Evolutionary conservation across 2,329 filamentous ascomycete genomes (phyloP), one percentile per base, ranked within the genome.

Genomic region (Colletotrichum lupini): DNA sequence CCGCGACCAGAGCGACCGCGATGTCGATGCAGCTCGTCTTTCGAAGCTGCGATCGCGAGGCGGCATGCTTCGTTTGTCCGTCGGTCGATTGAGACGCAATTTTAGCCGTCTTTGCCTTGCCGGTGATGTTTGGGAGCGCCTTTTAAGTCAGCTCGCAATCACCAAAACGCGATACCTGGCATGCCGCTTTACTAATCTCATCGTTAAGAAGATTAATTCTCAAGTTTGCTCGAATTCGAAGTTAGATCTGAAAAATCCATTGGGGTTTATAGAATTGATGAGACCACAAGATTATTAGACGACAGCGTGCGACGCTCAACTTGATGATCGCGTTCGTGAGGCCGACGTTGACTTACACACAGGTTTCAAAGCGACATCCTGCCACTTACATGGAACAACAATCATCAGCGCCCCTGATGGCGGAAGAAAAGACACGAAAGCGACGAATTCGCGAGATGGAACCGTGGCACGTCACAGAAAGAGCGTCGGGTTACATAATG

Each of bases 401-500:
- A 53, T 26, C 30, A 11, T 53, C 22, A 35, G 57, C 24, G 32
- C 57, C 22, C 22, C 57, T 42, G 7, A 28, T 35, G 12, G 12
- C 3, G 35, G 14, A n/a, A 26, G 7, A 55, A 55, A 19, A 5
- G 46, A 37, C 28, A 11, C 19, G 19, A 19, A 49, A 49, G 24
- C 8, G 49, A 26, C 22, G 28, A 9, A 9, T 14, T 55, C 46
- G 49, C 28, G 14, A 56, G 28, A 22, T 12, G n/a, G 24, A 28
- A 12, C 12, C 59, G 37, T 28, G 46, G 49, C n/a, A 72, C 53
- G 55, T 63, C 55, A 49, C 53, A 28, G 26, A 35, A 22, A 46
- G 56, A 8, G 61, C 49, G 49, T 24, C 49, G 7, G 46, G 67
- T 73, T 73, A 73, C 71, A 61, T 73, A 71, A 66, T 71, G 55